Percentiles rank a stretch among this genome's conserved stretches.
Evolutionary conservation across 2,329 filamentous ascomycete species (phyloP).

Genomic region (Dendryphion nanum): DNA sequence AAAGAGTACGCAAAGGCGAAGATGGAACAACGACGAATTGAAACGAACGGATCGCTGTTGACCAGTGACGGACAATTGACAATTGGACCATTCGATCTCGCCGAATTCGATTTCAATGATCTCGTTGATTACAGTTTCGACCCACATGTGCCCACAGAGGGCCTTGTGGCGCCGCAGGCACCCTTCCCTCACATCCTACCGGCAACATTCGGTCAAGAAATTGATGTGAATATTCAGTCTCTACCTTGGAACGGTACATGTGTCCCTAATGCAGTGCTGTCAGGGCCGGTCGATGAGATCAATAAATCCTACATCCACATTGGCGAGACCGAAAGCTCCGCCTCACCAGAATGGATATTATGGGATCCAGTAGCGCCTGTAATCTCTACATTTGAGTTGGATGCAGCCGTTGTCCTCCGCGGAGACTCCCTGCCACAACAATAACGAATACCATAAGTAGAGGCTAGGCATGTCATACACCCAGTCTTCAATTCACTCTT

Average conservation of each 20-base stretch:
- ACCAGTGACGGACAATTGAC: slow-evolving; percentile 6
- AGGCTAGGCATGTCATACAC: too few species aligned
- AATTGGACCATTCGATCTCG: slow-evolving; percentile 12
- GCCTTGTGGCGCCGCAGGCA: not conserved
- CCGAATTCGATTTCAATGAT: slow-evolving; percentile 26
- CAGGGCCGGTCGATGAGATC: not conserved
- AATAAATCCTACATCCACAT: not conserved
- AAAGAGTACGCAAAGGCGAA: slow-evolving; percentile 40
- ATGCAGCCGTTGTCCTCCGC: too few species aligned
- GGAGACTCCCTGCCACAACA: too few species aligned
- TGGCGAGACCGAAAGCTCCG: not conserved
- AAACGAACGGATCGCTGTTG: slow-evolving; percentile 4
- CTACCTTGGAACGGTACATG: not conserved
- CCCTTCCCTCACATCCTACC: not conserved
- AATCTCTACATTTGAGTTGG: too few species aligned
- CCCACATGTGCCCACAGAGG: too few species aligned
- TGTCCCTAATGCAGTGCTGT: not conserved
- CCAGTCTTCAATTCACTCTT: too few species aligned
- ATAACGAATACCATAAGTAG: too few species aligned
- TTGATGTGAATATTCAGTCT: slow-evolving; percentile 7
- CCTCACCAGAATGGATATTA: too few species aligned
- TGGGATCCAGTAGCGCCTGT: too few species aligned
- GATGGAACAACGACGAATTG: slow-evolving; percentile 1
- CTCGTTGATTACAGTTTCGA: slow-evolving; percentile 21
- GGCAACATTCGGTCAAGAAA: slow-evolving; percentile 1